phyloP scores from a whole-genome alignment of 305 asterid genomes.

The Rubia balearica region DNA sequence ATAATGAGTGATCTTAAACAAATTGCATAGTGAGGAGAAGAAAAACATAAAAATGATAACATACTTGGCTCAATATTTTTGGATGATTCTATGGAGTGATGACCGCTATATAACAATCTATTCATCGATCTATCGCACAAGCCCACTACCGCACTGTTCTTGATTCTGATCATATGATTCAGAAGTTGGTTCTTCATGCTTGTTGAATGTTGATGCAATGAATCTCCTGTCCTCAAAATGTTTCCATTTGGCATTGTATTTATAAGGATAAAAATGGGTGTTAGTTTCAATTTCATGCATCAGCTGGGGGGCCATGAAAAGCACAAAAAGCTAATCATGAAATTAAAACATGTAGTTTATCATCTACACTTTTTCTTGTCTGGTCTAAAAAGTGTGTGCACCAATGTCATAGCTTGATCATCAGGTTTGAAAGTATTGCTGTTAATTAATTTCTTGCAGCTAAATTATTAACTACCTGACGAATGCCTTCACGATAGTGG shows the following conservation, averaged over 20 bases:
- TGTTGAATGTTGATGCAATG: neutral
- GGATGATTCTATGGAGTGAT: conserved; percentile 1
- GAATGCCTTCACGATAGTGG: no score
- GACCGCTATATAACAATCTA: neutral
- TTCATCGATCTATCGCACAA: neutral
- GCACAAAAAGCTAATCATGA: neutral
- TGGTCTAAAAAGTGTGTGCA: neutral
- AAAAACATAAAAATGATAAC: neutral
- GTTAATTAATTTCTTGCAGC: neutral
- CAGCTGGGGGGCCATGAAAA: neutral
- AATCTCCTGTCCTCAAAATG: neutral
- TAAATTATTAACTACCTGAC: no score
- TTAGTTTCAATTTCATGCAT: neutral
- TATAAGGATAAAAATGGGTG: neutral
- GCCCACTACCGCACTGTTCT: neutral
- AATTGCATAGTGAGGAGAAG: neutral
- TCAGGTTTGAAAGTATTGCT: neutral
- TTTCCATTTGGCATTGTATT: neutral
- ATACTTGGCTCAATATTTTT: neutral
- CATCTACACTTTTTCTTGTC: neutral
- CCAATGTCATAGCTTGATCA: neutral
- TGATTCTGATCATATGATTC: conserved; percentile 2
- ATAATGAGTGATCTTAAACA: neutral
- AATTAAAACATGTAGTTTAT: neutral
- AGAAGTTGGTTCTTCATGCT: conserved; percentile 13